These are phyloP conservation scores for Sechiopsis laciniata DNA, from an alignment of 306 rosid species.

Conservation along the genomic window DNA sequence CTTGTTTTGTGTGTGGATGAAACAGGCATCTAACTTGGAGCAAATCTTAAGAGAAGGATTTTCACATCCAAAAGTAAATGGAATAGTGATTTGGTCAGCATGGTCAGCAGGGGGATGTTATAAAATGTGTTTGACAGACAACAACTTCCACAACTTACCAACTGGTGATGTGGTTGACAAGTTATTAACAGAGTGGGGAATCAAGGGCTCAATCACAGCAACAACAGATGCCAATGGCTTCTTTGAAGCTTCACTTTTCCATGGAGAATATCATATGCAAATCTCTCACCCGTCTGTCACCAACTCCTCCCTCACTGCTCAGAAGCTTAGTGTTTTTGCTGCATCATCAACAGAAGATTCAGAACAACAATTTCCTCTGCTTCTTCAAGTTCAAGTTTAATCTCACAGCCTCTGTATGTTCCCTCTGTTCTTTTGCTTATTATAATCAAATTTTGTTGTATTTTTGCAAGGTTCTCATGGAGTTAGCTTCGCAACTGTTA, in stretches of 20 bases:
- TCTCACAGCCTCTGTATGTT: not conserved
- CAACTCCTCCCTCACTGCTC: slow-evolving; percentile 22
- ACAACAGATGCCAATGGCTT: slow-evolving; percentile 30
- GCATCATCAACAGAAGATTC: not conserved
- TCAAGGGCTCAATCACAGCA: slow-evolving; percentile 3
- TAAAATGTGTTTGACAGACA: slow-evolving; percentile 50
- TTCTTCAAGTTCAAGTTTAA: slow-evolving; percentile 1
- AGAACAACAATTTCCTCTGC: not conserved
- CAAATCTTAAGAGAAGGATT: slow-evolving; percentile 48
- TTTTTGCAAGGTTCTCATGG: not conserved
- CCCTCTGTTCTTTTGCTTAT: not conserved
- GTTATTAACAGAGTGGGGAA: slow-evolving; percentile 52
- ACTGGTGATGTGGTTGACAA: slow-evolving; percentile 67
- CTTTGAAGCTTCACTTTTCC: slow-evolving; percentile 35
- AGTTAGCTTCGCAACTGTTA: not conserved
- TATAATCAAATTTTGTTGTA: not conserved
- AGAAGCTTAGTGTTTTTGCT: slow-evolving; percentile 5
- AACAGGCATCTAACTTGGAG: slow-evolving; percentile 46
- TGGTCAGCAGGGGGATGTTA: slow-evolving; percentile 47
- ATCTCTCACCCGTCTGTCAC: slow-evolving; percentile 23
- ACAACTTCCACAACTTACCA: slow-evolving; percentile 53
- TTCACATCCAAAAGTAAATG: slow-evolving; percentile 56
- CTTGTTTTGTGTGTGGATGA: not conserved
- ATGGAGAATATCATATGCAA: slow-evolving; percentile 40
- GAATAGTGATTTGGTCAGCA: slow-evolving; percentile 59